Evolutionary conservation across 345 rosid species (phyloP), one percentile per base, ranked within the genome.

Genomic region (Capsella bursapastoris): DNA sequence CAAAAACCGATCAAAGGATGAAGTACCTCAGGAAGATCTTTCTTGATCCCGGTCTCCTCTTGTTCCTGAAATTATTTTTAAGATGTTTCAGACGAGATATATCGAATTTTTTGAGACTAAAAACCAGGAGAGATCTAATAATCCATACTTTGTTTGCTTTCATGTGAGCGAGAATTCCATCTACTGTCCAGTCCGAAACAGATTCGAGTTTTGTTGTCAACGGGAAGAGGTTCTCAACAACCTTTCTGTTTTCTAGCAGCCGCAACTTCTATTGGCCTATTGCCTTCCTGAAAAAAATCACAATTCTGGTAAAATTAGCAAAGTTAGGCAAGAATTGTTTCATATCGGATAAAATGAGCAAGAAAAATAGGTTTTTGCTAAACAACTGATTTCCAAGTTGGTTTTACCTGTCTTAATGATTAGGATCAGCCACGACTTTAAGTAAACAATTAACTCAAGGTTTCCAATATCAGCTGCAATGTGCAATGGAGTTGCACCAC

Each of bases 401-500:
- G 47, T 25, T 64, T 35, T 68, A 90, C 97, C 89, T 93, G 97
- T 93, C 97, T 15, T 68, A 47, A 56, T 70, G 66, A 79, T 94
- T 88, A 38, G 97, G 86, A 82, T 91, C 96, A 81, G 93, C 93
- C 25, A 96, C 91, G 57, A 90, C 95, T 75, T 94, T 74, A 55
- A 94, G 72, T 56, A 94, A 87, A 81, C 84, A 84, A 94, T 76
- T 60, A 94, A 79, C 63, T 89, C 93, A 9, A 75, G 59, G 80
- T 59, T 85, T 66, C 96, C 98, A 60, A 56, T 76, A 78, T 94
- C 95, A 55, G 96, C 96, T 5, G 98, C 96, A 77, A 90, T 85
- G 68, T 94, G 97, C 87, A 94, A 83, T 8, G 97, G 95, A 47
- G 96, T 91, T 64, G 96, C 92, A 69, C 97, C 97, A 77, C 96